These are phyloP conservation scores for Fusarium haematococcum DNA, from an alignment of 2,329 filamentous ascomycete genomes.

Conservation along the genomic window DNA sequence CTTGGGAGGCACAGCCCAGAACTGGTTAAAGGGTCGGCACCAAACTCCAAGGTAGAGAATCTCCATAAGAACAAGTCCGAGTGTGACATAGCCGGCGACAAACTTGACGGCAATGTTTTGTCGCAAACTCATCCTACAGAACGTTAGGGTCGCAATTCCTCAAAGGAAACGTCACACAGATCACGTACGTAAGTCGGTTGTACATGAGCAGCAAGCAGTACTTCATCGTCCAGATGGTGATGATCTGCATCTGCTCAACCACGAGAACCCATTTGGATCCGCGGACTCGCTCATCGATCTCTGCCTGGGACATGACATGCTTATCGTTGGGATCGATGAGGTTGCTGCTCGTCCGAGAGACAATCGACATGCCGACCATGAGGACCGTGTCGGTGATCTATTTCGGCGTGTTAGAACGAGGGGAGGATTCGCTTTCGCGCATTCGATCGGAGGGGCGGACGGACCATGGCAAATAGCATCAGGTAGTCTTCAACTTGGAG, in stretches of 20 bases:
- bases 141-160: slow-evolving; percentile 19
- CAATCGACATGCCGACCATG: slow-evolving; percentile 66
- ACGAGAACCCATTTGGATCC: slow-evolving; percentile 74
- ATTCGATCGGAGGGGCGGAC: slow-evolving; percentile 32
- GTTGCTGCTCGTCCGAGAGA: slow-evolving; percentile 68
- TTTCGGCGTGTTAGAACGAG: slow-evolving; percentile 10
- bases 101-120: slow-evolving; percentile 62
- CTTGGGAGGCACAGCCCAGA: slow-evolving; percentile 67
- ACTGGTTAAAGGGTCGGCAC: slow-evolving; percentile 67
- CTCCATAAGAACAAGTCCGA: slow-evolving; percentile 64
- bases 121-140: slow-evolving; percentile 55
- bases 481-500: slow-evolving; percentile 68
- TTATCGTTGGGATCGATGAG: slow-evolving; percentile 64
- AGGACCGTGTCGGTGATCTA: slow-evolving; percentile 65
- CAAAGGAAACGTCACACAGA: background rate
- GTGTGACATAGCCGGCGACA: slow-evolving; percentile 59
- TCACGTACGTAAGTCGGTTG: slow-evolving; percentile 62
- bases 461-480: slow-evolving; percentile 65
- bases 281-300: slow-evolving; percentile 54
- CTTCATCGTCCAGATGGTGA: slow-evolving; percentile 69
- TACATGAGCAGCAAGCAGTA: slow-evolving; percentile 69
- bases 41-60: slow-evolving; percentile 63
- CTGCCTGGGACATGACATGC: slow-evolving; percentile 56
- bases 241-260: slow-evolving; percentile 71
- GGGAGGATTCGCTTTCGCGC: background rate